Percentiles rank a stretch among this genome's conserved stretches.
These are phyloP conservation scores for Trypanosoma brucei DNA, from an alignment of 208 protist species.

Conservation along the genomic window DNA sequence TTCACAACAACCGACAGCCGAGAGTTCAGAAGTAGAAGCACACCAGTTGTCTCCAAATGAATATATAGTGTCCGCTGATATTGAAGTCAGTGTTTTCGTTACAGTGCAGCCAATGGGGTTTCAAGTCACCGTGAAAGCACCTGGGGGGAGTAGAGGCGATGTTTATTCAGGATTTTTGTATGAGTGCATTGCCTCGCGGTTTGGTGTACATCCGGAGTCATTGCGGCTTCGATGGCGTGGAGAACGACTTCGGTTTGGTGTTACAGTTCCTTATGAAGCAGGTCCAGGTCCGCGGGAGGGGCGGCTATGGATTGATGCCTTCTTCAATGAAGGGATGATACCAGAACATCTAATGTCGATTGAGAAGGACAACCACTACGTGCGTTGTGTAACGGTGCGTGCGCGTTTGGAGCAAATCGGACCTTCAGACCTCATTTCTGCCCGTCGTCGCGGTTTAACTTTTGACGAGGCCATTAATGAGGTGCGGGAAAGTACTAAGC, in stretches of 20 bases:
- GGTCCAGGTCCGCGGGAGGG: conserved; percentile 19
- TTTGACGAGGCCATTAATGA: conserved; percentile 62
- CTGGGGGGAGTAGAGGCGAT: conserved; percentile 5
- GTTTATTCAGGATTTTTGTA: conserved; percentile 33
- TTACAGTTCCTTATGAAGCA: conserved; percentile 42
- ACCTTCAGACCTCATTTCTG: conserved; percentile 52
- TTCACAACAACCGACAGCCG: not conserved
- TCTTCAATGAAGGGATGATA: conserved; percentile 21
- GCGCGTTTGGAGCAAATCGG: conserved; percentile 34
- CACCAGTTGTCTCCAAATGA: not conserved
- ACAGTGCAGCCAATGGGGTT: conserved; percentile 27
- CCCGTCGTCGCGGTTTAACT: conserved; percentile 43
- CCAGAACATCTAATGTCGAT: conserved; percentile 54
- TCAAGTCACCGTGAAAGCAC: conserved; percentile 9
- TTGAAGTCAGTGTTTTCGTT: conserved; percentile 20
- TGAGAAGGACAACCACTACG: conserved; percentile 34
- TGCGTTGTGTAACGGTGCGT: conserved; percentile 48
- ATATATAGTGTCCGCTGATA: conserved; percentile 12
- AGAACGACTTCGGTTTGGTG: conserved; percentile 63
- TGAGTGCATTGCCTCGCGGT: conserved; percentile 43
- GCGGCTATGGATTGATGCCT: conserved; percentile 18
- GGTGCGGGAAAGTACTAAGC: conserved; percentile 15
- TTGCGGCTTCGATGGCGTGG: conserved; percentile 52
- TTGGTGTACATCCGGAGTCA: conserved; percentile 58
- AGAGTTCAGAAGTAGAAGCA: not conserved